Percentiles rank a stretch among this genome's conserved stretches.
These are phyloP conservation scores for Bassia scoparia DNA, from an alignment of 148 eudicot genomes.

Conservation along the genomic window DNA sequence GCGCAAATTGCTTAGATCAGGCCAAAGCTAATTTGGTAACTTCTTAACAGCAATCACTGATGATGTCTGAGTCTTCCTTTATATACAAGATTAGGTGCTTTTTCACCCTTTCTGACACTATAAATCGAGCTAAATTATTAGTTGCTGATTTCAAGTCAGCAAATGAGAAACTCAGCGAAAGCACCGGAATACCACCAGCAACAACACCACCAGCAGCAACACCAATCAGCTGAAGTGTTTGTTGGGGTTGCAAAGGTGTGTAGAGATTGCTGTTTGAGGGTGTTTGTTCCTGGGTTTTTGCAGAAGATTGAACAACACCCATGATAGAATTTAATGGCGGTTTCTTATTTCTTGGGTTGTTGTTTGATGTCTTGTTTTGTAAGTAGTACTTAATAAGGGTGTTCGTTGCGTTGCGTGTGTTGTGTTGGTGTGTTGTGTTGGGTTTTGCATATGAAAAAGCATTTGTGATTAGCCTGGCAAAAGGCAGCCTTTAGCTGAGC, in stretches of 20 bases:
- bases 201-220: not conserved
- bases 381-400: too few species aligned
- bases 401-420: not conserved
- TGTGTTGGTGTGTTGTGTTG: too few species aligned
- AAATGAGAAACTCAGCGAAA: slow-evolving; percentile 54
- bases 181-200: slow-evolving; percentile 34
- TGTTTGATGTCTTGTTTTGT: not conserved
- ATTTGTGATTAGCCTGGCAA: slow-evolving; percentile 4
- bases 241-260: slow-evolving; percentile 21
- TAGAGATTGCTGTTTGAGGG: slow-evolving; percentile 5
- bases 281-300: slow-evolving; percentile 36
- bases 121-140: slow-evolving; percentile 54
- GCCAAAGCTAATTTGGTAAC: slow-evolving; percentile 79
- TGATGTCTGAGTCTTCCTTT: slow-evolving; percentile 57
- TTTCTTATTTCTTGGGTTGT: not conserved
- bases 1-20: slow-evolving; percentile 81
- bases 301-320: slow-evolving; percentile 61
- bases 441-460: slow-evolving; percentile 15
- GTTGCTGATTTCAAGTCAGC: slow-evolving; percentile 72
- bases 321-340: slow-evolving; percentile 21
- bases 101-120: slow-evolving; percentile 83
- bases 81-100: slow-evolving; percentile 70
- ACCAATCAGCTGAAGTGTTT: slow-evolving; percentile 18
- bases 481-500: slow-evolving; percentile 9
- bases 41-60: slow-evolving; percentile 75